Base-by-base conservation (phyloP, 768 basidiomycete genomes). In the Dendrothele bispora region DNA sequence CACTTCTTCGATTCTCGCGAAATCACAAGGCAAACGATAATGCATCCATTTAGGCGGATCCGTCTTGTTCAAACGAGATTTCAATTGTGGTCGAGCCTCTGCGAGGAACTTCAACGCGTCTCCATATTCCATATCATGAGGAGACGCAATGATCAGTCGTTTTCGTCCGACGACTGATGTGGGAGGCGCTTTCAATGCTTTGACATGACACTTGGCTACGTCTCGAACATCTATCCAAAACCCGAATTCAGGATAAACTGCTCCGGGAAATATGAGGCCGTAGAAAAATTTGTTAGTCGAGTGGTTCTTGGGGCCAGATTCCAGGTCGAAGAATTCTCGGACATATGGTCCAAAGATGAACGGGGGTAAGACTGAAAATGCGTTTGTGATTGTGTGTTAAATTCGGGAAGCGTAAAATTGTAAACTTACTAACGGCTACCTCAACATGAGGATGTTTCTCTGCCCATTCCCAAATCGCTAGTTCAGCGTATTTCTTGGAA, bases 401-500 rank as follows among this genome's bases (percentile, higher is more conserved):
- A n/a, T 12, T 12, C 17, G 11, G 15, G 30, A 40, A 25, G 46
- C 12, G 40, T 14, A 15, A 36, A 38, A 40, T 5, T 14, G 32
- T 21, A 18, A 14, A 51, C 70, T 43, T 51, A 71, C 71, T 46
- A 24, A 62, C 58, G 3, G 66, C 61, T 22, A 69, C 45, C 35
- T 72, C 68, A 30, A 72, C 50, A 35, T 65, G 54, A n/a, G 68
- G 65, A 41, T 72, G 64, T 30, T 57, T 42, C 18, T 64, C 65
- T 2, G 64, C 71, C 49, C 64, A 72, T n/a, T 65, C 58, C 72
- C 72, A 73, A 1, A 67, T 62, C 1, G 65, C 67, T 15, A 56
- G 56, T 55, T 76, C 73, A 1, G 70, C 66, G 4, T 67, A 51
- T 1, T 56, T 63, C 53, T 76, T 76, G n/a, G 70, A 56, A 5